Evolutionary conservation across 2,329 filamentous ascomycete species (phyloP).

Genomic region (Paracorniculantispora psalliotae): DNA sequence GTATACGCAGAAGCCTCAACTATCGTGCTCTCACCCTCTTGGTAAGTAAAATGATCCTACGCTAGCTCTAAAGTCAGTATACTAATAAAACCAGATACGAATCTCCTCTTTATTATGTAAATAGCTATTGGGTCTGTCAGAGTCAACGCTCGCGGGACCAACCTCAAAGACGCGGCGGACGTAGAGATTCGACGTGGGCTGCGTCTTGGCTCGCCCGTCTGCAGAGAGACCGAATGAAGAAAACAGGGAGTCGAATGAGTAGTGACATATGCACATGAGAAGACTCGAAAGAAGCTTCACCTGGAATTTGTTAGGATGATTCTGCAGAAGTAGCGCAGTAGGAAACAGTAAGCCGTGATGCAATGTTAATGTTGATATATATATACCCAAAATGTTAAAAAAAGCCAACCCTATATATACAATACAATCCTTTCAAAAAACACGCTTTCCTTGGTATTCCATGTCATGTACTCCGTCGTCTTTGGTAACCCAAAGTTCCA

Average conservation of each 20-base stretch:
- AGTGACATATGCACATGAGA: too few species aligned
- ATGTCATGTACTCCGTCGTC: neutral
- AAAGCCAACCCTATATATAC: neutral
- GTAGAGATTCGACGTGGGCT: neutral
- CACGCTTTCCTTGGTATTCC: neutral
- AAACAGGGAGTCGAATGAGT: too few species aligned
- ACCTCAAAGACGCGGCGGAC: neutral
- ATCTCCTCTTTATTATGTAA: slow-evolving; percentile 63
- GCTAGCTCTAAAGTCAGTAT: neutral
- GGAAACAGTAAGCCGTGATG: too few species aligned
- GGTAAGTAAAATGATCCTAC: slow-evolving; percentile 54
- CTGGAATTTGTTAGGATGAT: too few species aligned
- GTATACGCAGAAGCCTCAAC: slow-evolving; percentile 91
- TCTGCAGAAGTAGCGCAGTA: too few species aligned
- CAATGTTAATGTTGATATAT: slow-evolving; percentile 1
- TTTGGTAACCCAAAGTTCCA: neutral
- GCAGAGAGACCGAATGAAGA: too few species aligned
- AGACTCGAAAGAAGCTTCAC: too few species aligned
- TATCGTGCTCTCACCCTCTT: slow-evolving; percentile 92
- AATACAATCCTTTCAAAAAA: neutral
- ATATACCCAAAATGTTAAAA: neutral
- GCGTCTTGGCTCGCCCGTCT: neutral
- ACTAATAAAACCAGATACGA: slow-evolving; percentile 46
- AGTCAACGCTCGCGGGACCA: neutral
- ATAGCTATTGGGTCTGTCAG: neutral